A percentile compares a stretch with the other conserved stretches of the same genome.
Conservation (phyloP, 2,329 filamentous ascomycete genomes). For the Aspergillus sp. region DNA sequence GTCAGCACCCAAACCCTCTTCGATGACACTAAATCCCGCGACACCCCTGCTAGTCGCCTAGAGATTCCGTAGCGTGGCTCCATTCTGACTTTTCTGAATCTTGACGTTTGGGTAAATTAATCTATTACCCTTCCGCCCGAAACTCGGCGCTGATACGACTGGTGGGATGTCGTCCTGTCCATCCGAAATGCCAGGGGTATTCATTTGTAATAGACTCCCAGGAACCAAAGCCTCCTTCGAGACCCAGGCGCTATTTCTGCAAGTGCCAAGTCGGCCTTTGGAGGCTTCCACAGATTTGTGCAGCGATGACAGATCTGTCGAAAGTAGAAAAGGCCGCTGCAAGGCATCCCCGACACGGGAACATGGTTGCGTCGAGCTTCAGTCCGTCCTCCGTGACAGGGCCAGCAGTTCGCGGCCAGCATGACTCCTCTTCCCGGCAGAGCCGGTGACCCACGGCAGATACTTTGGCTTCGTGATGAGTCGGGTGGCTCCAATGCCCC, state of each 20-base stretch:
- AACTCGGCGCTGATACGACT: background rate
- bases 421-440: background rate
- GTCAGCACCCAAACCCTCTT: background rate
- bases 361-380: background rate
- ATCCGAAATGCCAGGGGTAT: background rate
- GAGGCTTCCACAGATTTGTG: no score
- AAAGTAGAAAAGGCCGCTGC: background rate
- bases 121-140: background rate
- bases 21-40: background rate
- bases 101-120: background rate
- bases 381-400: background rate
- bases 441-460: background rate
- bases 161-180: background rate
- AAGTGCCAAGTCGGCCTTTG: background rate
- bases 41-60: background rate
- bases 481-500: conserved; percentile 12
- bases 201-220: background rate
- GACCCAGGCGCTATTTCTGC: background rate
- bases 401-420: background rate
- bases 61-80: background rate
- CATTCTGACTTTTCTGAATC: background rate
- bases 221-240: background rate
- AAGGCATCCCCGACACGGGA: background rate
- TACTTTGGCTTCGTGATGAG: conserved; percentile 1
- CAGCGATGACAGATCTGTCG: background rate